Evolutionary conservation across 192 early-diverging fungal species (phyloP).

Genomic region (Coemansia sp.): DNA sequence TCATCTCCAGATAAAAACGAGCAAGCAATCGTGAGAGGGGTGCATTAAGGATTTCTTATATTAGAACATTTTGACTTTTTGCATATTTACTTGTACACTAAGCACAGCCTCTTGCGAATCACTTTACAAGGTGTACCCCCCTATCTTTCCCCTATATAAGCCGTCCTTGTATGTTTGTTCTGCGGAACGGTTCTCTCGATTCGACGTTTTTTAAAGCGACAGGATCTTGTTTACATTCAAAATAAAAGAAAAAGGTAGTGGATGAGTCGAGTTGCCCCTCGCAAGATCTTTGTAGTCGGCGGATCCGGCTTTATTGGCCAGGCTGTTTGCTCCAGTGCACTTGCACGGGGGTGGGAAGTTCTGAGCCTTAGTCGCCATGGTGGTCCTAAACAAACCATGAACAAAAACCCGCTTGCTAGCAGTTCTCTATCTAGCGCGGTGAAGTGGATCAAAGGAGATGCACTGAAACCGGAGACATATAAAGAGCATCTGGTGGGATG

Average conservation of each 20-base stretch:
- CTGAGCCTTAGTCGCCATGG: constrained; percentile 58
- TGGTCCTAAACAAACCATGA: constrained; percentile 23
- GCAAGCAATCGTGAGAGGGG: too few relatives aligned
- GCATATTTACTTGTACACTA: too few relatives aligned
- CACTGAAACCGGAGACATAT: constrained; percentile 64
- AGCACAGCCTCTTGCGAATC: too few relatives aligned
- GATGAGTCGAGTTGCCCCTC: constrained; percentile 17
- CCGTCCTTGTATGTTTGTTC: too few relatives aligned
- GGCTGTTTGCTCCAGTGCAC: constrained; percentile 50
- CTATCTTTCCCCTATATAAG: too few relatives aligned
- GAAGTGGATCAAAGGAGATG: constrained; percentile 67
- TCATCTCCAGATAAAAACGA: too few relatives aligned
- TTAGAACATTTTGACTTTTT: too few relatives aligned
- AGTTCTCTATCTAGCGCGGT: constrained; percentile 23
- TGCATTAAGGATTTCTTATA: too few relatives aligned
- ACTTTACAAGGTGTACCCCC: too few relatives aligned
- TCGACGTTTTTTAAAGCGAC: background rate
- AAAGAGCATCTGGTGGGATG: constrained; percentile 57
- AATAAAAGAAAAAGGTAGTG: background rate
- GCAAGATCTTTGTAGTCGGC: constrained; percentile 63
- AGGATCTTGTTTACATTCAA: background rate
- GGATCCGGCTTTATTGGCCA: constrained; percentile 66
- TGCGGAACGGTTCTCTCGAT: background rate
- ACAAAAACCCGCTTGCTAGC: background rate
- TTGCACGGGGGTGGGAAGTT: constrained; percentile 55